Percentiles rank a stretch among this genome's conserved stretches.
Evolutionary conservation across 169 alveolate species (phyloP).

Genomic region (Cryptosporidium felis): DNA sequence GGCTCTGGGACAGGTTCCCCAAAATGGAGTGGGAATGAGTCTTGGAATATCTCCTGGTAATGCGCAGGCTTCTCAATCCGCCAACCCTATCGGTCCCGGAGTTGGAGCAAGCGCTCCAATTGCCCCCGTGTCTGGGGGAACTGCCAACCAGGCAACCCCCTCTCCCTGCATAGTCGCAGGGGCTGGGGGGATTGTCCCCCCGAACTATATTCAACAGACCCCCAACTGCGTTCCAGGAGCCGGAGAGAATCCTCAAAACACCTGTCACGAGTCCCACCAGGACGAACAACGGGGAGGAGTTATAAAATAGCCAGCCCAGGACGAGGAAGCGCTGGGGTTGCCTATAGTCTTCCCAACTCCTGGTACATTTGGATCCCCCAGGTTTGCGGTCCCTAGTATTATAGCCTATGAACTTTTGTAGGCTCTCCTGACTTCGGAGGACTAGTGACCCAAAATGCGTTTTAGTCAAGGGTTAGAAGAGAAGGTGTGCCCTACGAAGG

Average conservation of each 20-base stretch:
- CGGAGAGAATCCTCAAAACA: slow-evolving; percentile 10
- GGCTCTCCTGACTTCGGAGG: too few relatives aligned
- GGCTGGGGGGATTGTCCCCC: not conserved
- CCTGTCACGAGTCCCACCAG: slow-evolving; percentile 10
- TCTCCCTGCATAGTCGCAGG: not conserved
- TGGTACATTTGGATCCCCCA: too few relatives aligned
- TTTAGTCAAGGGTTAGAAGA: too few relatives aligned
- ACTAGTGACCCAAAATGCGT: too few relatives aligned
- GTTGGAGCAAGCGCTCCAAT: not conserved
- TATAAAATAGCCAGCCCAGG: slow-evolving; percentile 3
- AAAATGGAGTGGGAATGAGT: slow-evolving; percentile 37
- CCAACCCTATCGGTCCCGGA: too few relatives aligned
- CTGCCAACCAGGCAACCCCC: slow-evolving; percentile 14
- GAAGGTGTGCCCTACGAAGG: too few relatives aligned
- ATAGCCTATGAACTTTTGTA: too few relatives aligned
- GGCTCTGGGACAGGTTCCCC: not conserved
- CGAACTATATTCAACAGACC: not conserved
- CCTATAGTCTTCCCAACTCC: too few relatives aligned
- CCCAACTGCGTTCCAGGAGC: slow-evolving; percentile 6
- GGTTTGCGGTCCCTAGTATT: too few relatives aligned
- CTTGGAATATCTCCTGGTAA: slow-evolving; percentile 29
- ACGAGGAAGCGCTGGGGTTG: too few relatives aligned
- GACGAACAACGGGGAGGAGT: slow-evolving; percentile 69
- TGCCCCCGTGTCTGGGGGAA: not conserved
- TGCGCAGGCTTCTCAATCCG: not conserved